phyloP scores from a whole-genome alignment of 2,329 filamentous ascomycete species.

The Fusarium avenaceum region DNA sequence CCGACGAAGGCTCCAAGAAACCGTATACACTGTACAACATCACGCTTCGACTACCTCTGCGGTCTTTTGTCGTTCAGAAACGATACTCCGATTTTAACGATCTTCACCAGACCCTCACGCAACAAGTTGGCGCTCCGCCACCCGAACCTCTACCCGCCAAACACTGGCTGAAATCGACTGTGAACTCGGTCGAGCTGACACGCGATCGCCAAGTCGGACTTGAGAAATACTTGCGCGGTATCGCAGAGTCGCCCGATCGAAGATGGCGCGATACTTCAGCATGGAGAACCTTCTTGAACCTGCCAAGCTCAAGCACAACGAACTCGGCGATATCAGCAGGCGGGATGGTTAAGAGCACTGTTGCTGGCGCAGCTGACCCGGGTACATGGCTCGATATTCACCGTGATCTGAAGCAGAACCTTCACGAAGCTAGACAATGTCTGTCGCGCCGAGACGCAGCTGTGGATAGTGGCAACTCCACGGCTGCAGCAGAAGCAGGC shows the following conservation, averaged over 20 bases:
- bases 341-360: conserved; percentile 58
- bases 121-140: conserved; percentile 72
- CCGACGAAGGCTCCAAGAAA: conserved; percentile 67
- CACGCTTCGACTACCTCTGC: conserved; percentile 79
- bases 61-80: conserved; percentile 81
- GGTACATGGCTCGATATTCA: conserved; percentile 83
- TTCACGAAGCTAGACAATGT: conserved; percentile 74
- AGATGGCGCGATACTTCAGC: conserved; percentile 80
- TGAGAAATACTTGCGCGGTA: conserved; percentile 78
- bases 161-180: conserved; percentile 81
- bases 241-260: conserved; percentile 79
- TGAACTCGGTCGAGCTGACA: conserved; percentile 76
- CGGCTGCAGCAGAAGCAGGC: conserved; percentile 70
- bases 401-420: conserved; percentile 76
- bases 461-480: conserved; percentile 57
- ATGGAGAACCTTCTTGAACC: conserved; percentile 80
- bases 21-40: conserved; percentile 85
- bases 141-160: conserved; percentile 78
- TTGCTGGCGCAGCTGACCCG: conserved; percentile 66
- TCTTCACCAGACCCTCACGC: conserved; percentile 73
- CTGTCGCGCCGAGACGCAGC: conserved; percentile 75
- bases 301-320: conserved; percentile 68
- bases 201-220: conserved; percentile 77
- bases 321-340: conserved; percentile 64
- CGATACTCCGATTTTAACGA: conserved; percentile 84